Base-by-base conservation (phyloP, 257 asterid genomes). In the Coffea eugenioides region DNA sequence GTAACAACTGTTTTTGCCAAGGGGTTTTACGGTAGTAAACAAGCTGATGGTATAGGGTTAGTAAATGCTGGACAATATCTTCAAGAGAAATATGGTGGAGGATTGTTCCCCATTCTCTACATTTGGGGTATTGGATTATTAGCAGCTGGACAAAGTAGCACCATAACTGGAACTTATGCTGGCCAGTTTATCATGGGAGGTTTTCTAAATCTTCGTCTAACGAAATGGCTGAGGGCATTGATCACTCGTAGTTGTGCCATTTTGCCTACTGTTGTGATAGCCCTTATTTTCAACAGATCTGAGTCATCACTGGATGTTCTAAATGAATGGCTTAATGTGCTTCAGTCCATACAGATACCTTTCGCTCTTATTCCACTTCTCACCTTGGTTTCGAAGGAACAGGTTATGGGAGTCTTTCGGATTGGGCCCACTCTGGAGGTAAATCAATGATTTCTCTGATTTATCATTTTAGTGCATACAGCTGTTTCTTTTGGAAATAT, bases 171-270 rank as follows among this genome's bases (percentile, higher is more conserved):
- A 25, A 96, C 99, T 8, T 94, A 96, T 81, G 99, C 98, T 52
- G 99, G 99, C 46, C 99, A 96, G 84, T 96, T 96, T 85, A 92
- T 96, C 78, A 96, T 96, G 98, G 99, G 99, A 34, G 99, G 99
- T 74, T 96, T 96, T 88, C 93, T 96, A 31, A 90, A 96, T 82
- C 95, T 96, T 67, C 93, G 94, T 49, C 77, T 94, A 77, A 96
- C 91, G 91, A 96, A 96, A 88, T 96, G 97, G 75, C 77, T 94
- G 59, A 86, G 99, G 88, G 97, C 98, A 0, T 84, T 96, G 81
- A 92, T 96, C 57, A 96, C 99, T 48, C 86, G 99, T 79, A 94
- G 98, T 83, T 96, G 98, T 89, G 98, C 99, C 73, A 96, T 96
- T 86, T 15, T 94, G 71, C 99, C 99, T 3, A 96, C 99, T 72